phyloP scores from a whole-genome alignment of 129 eudicot species.

The Scalesia atractyloides region DNA sequence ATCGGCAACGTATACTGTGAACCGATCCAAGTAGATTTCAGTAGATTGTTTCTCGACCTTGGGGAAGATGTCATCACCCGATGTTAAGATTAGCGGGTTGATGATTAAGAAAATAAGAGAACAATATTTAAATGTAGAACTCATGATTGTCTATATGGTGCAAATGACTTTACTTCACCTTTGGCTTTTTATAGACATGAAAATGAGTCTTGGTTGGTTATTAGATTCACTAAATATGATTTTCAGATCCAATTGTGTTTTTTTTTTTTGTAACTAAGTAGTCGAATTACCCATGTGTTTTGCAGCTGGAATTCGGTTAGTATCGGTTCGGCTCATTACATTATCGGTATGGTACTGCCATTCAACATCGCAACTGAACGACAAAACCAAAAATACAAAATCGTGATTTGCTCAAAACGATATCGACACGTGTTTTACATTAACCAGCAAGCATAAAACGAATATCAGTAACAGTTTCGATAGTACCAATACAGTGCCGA shows the following conservation, averaged over 20 bases:
- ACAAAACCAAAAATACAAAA: no score
- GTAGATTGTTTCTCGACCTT: background rate
- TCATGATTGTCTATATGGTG: background rate
- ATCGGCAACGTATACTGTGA: background rate
- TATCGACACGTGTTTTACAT: no score
- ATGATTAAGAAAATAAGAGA: background rate
- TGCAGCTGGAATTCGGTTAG: no score
- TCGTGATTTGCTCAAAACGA: no score
- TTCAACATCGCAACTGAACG: no score
- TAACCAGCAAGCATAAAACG: no score
- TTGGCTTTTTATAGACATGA: background rate
- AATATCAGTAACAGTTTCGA: no score
- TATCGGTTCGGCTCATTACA: no score
- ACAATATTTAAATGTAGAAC: background rate
- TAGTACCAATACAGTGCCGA: no score
- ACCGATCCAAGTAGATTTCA: background rate
- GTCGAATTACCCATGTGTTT: background rate
- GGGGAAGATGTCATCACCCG: background rate
- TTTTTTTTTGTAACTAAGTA: no score
- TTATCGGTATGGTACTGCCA: no score
- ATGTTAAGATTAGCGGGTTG: background rate
- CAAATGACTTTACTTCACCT: background rate
- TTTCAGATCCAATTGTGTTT: background rate
- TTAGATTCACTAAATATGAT: conserved; percentile 1
- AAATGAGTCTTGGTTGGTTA: background rate